Evolutionary conservation across 1,284 basidiomycete genomes (phyloP), one percentile per base, ranked within the genome.

Genomic region (Vanrija sp.): DNA sequence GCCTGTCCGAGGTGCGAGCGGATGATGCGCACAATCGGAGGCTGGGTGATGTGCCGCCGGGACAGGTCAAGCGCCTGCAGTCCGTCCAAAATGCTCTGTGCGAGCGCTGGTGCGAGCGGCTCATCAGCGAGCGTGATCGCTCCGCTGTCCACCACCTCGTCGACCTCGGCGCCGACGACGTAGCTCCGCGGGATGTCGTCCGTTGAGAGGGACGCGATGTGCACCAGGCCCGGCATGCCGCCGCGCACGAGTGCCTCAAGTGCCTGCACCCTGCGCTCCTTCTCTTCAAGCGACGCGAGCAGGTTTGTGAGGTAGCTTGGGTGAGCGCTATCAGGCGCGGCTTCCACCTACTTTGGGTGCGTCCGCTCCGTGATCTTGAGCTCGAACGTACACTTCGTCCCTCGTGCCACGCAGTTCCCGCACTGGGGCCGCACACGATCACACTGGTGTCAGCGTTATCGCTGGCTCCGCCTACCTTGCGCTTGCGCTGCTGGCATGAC

Each of bases 401-500:
- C 43, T 21, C 55, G 51, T 16, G 49, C 52, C 43, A 52, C 55
- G 29, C 55, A 57, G 51, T 52, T 57, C 46, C 51, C 49, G 21
- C 55, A 57, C 19, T 42, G 42, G 3, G 55, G 55, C 28, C 48
- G 47, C 19, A 49, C 49, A 14, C 51, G 40, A 23, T 57, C 55
- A 21, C 55, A 57, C 55, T 57, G 50, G 25, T 2, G 39, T 54
- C 38, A 54, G 47, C 38, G 7, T 1, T 14, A 18, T 19, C 12
- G 7, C 9, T 16, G 3, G 4, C 4, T 16, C 39, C 16, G 12
- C 54, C 38, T 15, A 57, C 55, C 38, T 57, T 57, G 43, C 55
- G 51, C 47, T 57, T 57, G 26, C 55, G 55, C 39, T 57, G 55
- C 40, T 49, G 51, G 6, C 55, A 57, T 38, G 55, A 50, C 40